A percentile compares a stretch with the other conserved stretches of the same genome.
Conservation (phyloP, 2,329 filamentous ascomycete genomes). For the Zymoseptoria ardabiliae region DNA sequence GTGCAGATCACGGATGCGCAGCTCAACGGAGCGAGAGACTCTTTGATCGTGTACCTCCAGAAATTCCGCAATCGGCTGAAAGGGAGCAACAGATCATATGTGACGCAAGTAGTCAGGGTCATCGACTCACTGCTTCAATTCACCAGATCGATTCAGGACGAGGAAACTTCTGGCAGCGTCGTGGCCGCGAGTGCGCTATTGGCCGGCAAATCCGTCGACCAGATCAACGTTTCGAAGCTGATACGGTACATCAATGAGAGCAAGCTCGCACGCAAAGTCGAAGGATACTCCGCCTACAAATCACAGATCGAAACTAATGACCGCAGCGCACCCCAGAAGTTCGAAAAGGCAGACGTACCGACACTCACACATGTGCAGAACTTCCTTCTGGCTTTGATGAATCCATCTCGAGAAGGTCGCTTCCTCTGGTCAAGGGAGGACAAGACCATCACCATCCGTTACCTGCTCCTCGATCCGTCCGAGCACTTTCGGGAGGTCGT, state of each 20-base stretch:
- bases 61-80: slow-evolving; percentile 84
- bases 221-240: slow-evolving; percentile 88
- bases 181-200: slow-evolving; percentile 67
- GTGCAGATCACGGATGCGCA: slow-evolving; percentile 67
- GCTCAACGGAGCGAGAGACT: slow-evolving; percentile 62
- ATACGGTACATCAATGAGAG: slow-evolving; percentile 83
- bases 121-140: slow-evolving; percentile 59
- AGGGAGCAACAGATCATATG: slow-evolving; percentile 83
- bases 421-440: slow-evolving; percentile 49
- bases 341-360: slow-evolving; percentile 30
- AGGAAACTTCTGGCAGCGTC: slow-evolving; percentile 51
- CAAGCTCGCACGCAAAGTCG: slow-evolving; percentile 88
- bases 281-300: slow-evolving; percentile 68
- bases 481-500: slow-evolving; percentile 86
- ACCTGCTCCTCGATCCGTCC: slow-evolving; percentile 83
- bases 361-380: slow-evolving; percentile 56
- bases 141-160: slow-evolving; percentile 1
- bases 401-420: slow-evolving; percentile 63
- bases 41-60: slow-evolving; percentile 75
- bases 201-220: slow-evolving; percentile 78
- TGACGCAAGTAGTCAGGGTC: slow-evolving; percentile 78
- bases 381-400: slow-evolving; percentile 76
- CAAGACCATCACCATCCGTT: slow-evolving; percentile 59
- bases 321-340: slow-evolving; percentile 7
- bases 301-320: slow-evolving; percentile 40